Evolutionary conservation across 805 yeast genomes (phyloP).

Genomic region (Yarrowia sp.): DNA sequence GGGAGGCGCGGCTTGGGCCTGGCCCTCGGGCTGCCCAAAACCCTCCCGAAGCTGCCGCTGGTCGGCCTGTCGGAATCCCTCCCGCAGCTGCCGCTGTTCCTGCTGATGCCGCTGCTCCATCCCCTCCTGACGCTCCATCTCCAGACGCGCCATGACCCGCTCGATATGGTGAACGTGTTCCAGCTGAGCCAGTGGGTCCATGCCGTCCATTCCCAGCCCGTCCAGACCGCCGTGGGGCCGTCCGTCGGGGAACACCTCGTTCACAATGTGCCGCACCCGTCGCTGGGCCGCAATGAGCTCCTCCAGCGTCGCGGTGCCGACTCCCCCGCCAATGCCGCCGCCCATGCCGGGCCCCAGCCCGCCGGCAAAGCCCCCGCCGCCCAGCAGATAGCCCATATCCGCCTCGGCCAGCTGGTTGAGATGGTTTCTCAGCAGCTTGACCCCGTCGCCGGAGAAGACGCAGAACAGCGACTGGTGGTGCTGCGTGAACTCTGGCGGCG

Average conservation of each 20-base stretch:
- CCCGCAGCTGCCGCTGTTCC: slow-evolving; percentile 21
- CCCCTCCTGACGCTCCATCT: slow-evolving; percentile 36
- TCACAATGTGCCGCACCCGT: slow-evolving; percentile 37
- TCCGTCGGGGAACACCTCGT: slow-evolving; percentile 36
- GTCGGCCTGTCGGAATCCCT: slow-evolving; percentile 2
- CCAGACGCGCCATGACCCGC: slow-evolving; percentile 35
- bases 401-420: slow-evolving; percentile 53
- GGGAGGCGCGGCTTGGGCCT: not conserved
- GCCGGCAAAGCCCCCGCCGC: slow-evolving; percentile 11
- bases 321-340: not conserved
- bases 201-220: slow-evolving; percentile 17
- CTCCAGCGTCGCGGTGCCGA: slow-evolving; percentile 29
- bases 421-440: slow-evolving; percentile 73
- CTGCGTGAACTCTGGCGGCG: slow-evolving; percentile 90
- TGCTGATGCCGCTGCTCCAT: slow-evolving; percentile 25
- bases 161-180: slow-evolving; percentile 31
- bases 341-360: slow-evolving; percentile 3
- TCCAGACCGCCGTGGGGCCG: slow-evolving; percentile 15
- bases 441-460: slow-evolving; percentile 93
- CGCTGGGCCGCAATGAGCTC: slow-evolving; percentile 38
- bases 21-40: slow-evolving; percentile 1
- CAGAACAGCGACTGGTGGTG: slow-evolving; percentile 87
- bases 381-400: slow-evolving; percentile 42
- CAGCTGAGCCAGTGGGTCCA: slow-evolving; percentile 29
- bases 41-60: slow-evolving; percentile 14